Evolutionary conservation across 1,284 basidiomycete species (phyloP).

Genomic region (Filobasidium uniguttulatum): DNA sequence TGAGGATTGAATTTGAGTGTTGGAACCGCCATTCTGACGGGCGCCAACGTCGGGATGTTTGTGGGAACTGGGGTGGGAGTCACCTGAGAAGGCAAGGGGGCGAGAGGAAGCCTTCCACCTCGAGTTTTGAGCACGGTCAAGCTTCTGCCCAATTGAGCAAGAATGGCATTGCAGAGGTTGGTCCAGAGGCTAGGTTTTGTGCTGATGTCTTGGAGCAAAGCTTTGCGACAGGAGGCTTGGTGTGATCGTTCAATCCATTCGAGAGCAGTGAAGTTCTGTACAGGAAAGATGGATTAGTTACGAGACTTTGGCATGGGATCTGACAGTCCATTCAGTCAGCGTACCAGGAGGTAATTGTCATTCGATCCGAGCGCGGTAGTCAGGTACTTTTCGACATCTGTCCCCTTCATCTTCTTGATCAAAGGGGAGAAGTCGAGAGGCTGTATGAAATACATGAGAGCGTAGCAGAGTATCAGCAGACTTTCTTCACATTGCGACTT

Average conservation of each 20-base stretch:
- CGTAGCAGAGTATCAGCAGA: background rate
- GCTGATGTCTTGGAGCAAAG: slow-evolving; percentile 57
- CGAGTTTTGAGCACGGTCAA: slow-evolving; percentile 47
- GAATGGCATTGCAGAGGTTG: slow-evolving; percentile 46
- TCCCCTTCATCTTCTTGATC: slow-evolving; percentile 4
- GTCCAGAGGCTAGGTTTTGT: slow-evolving; percentile 52
- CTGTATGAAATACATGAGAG: background rate
- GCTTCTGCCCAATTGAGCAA: slow-evolving; percentile 50
- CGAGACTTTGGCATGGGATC: too few relatives aligned
- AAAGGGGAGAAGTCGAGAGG: slow-evolving; percentile 14
- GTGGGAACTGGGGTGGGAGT: background rate
- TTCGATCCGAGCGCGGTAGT: slow-evolving; percentile 44
- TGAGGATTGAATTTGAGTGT: background rate
- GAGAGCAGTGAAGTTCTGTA: slow-evolving; percentile 28
- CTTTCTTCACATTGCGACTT: too few relatives aligned
- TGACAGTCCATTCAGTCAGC: too few relatives aligned
- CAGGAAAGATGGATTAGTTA: background rate
- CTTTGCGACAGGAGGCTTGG: slow-evolving; percentile 40
- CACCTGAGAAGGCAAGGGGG: background rate
- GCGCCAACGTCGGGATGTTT: background rate
- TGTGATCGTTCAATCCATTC: slow-evolving; percentile 27
- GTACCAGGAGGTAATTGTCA: slow-evolving; percentile 29
- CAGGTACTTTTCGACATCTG: slow-evolving; percentile 25
- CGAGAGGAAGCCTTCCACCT: slow-evolving; percentile 29
- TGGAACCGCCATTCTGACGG: background rate